Evolutionary conservation across 208 protist species (phyloP).

Genomic region (Angomonas desouzai): DNA sequence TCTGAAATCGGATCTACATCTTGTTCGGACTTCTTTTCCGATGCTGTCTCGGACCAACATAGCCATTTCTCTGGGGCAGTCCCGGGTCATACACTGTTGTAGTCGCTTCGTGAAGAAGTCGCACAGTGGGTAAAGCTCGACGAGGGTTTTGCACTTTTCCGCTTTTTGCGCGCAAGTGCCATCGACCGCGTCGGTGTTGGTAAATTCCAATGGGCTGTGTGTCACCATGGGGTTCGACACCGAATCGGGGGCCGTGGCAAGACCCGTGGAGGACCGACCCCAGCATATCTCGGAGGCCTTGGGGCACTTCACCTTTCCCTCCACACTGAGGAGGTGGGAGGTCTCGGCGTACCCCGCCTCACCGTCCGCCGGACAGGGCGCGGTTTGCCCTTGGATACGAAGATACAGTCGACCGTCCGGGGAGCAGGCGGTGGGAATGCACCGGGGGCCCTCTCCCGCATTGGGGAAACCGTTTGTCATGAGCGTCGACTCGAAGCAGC

Average conservation of each 20-base stretch:
- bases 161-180: slow-evolving; percentile 2
- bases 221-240: slow-evolving; percentile 6
- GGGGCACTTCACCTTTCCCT: slow-evolving; percentile 22
- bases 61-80: neutral
- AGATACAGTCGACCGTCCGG: slow-evolving; percentile 26
- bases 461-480: slow-evolving; percentile 27
- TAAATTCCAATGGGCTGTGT: neutral
- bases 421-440: slow-evolving; percentile 44
- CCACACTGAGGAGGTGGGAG: slow-evolving; percentile 28
- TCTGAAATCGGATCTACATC: slow-evolving; percentile 1
- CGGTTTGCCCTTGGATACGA: slow-evolving; percentile 44
- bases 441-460: slow-evolving; percentile 19
- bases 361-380: slow-evolving; percentile 31
- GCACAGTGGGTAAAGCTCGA: slow-evolving; percentile 10
- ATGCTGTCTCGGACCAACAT: slow-evolving; percentile 5
- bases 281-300: slow-evolving; percentile 12
- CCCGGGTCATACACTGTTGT: slow-evolving; percentile 6
- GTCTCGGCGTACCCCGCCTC: slow-evolving; percentile 30
- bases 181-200: neutral
- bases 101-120: neutral
- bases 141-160: slow-evolving; percentile 2
- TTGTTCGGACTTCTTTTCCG: neutral
- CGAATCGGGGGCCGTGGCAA: neutral
- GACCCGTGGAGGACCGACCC: neutral
- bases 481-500: slow-evolving; percentile 44